phyloP scores from a whole-genome alignment of 495 filamentous ascomycete genomes.

The Penicillium verhagenii region DNA sequence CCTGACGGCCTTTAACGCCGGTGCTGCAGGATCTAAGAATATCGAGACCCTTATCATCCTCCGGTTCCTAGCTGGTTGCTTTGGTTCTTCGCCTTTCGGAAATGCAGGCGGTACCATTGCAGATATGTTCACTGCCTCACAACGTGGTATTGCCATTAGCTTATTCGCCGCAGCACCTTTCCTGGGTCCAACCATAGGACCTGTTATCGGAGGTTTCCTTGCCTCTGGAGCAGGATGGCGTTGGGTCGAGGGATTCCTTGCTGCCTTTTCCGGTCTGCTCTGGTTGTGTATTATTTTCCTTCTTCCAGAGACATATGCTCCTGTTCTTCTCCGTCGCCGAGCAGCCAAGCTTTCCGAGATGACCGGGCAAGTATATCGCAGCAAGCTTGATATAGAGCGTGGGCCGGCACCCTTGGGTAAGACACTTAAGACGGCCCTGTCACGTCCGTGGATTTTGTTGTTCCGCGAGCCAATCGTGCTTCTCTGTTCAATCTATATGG shows the following conservation, averaged over 20 bases:
- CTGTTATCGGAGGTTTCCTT: conserved; percentile 58
- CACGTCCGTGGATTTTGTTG: conserved; percentile 41
- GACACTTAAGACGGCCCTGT: conserved; percentile 37
- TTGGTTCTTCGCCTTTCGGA: conserved; percentile 67
- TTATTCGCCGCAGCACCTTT: conserved; percentile 63
- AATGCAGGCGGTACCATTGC: conserved; percentile 71
- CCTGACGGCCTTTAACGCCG: conserved; percentile 65
- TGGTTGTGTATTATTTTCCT: conserved; percentile 48
- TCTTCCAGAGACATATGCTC: conserved; percentile 57
- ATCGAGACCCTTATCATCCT: conserved; percentile 62
- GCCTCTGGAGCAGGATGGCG: conserved; percentile 56
- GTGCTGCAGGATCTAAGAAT: conserved; percentile 57
- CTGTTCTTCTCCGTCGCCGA: conserved; percentile 49
- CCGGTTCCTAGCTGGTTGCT: conserved; percentile 70
- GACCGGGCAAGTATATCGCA: conserved; percentile 52
- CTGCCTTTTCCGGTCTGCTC: conserved; percentile 42
- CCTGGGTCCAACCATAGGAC: conserved; percentile 44
- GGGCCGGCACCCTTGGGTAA: conserved; percentile 24
- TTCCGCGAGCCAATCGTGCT: conserved; percentile 55
- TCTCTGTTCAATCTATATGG: conserved; percentile 63
- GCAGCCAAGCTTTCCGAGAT: conserved; percentile 48
- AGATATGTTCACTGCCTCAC: conserved; percentile 60
- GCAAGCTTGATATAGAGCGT: conserved; percentile 37
- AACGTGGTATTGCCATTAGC: conserved; percentile 60
- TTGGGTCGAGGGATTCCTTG: conserved; percentile 58